A percentile compares a stretch with the other conserved stretches of the same genome.
phyloP scores from a whole-genome alignment of 2,329 filamentous ascomycete species.

The Rachicladosporium sp. region DNA sequence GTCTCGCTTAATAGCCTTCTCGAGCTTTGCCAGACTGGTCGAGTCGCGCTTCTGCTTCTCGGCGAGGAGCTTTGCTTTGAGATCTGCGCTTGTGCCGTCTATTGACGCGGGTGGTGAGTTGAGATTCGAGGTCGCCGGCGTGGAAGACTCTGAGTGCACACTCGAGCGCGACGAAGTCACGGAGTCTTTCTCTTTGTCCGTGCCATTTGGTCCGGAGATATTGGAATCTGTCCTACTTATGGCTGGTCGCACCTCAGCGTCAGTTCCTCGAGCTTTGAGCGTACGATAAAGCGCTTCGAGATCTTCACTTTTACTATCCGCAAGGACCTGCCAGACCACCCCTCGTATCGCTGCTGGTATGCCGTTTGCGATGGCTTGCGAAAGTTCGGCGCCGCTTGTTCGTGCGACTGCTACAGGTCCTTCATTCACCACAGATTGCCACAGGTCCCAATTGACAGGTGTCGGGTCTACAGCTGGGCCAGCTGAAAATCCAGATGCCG shows the following conservation, averaged over 20 bases:
- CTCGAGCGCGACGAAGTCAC: constrained; percentile 72
- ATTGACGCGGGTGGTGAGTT: constrained; percentile 22
- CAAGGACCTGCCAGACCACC: constrained; percentile 97
- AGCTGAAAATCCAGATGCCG: constrained; percentile 66
- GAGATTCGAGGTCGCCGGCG: constrained; percentile 38
- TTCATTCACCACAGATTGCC: constrained; percentile 92
- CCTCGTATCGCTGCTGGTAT: constrained; percentile 92
- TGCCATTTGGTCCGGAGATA: constrained; percentile 37
- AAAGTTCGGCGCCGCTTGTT: constrained; percentile 80
- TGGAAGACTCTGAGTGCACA: constrained; percentile 64
- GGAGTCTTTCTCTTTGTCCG: constrained; percentile 50
- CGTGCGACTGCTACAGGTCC: constrained; percentile 78
- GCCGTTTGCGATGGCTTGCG: constrained; percentile 78
- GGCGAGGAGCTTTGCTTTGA: constrained; percentile 49
- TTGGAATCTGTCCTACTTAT: constrained; percentile 12
- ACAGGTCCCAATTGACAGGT: constrained; percentile 96
- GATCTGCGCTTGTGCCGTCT: constrained; percentile 36
- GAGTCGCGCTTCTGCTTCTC: constrained; percentile 69
- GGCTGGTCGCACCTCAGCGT: constrained; percentile 45
- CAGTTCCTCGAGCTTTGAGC: constrained; percentile 65
- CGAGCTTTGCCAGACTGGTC: constrained; percentile 62
- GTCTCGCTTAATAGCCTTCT: constrained; percentile 84
- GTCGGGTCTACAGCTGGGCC: constrained; percentile 59
- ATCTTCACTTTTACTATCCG: constrained; percentile 87
- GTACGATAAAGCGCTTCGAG: constrained; percentile 79